Evolutionary conservation across 768 basidiomycete genomes (phyloP).

Genomic region (Pleurotus giganteus): DNA sequence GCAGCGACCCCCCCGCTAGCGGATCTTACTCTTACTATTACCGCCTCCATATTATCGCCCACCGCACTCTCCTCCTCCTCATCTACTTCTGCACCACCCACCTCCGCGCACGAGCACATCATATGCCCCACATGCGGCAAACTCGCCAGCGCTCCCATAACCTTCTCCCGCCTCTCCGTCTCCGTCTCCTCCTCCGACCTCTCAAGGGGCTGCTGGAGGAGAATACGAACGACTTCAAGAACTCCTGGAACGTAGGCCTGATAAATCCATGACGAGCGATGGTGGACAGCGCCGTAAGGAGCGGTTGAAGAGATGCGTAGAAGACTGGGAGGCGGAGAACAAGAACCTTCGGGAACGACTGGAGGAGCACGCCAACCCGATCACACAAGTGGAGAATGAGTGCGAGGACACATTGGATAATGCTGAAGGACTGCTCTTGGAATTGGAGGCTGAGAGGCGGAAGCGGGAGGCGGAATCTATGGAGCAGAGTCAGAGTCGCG

Average conservation of each 20-base stretch:
- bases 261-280: slow-evolving; percentile 38
- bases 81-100: slow-evolving; percentile 43
- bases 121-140: slow-evolving; percentile 58
- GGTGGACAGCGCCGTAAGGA: slow-evolving; percentile 37
- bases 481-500: slow-evolving; percentile 74
- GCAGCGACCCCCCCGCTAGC: slow-evolving; percentile 2
- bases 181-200: slow-evolving; percentile 18
- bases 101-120: slow-evolving; percentile 38
- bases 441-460: slow-evolving; percentile 64
- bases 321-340: slow-evolving; percentile 61
- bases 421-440: slow-evolving; percentile 58
- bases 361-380: slow-evolving; percentile 56
- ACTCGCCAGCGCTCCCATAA: slow-evolving; percentile 41
- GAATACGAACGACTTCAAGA: slow-evolving; percentile 74
- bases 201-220: slow-evolving; percentile 71
- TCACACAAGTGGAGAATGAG: slow-evolving; percentile 64
- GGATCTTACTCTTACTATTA: slow-evolving; percentile 6
- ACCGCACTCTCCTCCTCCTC: too few relatives aligned
- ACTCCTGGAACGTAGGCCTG: slow-evolving; percentile 56
- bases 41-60: too few relatives aligned
- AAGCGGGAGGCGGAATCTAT: slow-evolving; percentile 59
- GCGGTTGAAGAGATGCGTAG: slow-evolving; percentile 46
- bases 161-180: too few relatives aligned
- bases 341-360: slow-evolving; percentile 56
- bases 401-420: slow-evolving; percentile 69